Evolutionary conservation across 768 basidiomycete genomes (phyloP).

Genomic region (Panellus pusillus): DNA sequence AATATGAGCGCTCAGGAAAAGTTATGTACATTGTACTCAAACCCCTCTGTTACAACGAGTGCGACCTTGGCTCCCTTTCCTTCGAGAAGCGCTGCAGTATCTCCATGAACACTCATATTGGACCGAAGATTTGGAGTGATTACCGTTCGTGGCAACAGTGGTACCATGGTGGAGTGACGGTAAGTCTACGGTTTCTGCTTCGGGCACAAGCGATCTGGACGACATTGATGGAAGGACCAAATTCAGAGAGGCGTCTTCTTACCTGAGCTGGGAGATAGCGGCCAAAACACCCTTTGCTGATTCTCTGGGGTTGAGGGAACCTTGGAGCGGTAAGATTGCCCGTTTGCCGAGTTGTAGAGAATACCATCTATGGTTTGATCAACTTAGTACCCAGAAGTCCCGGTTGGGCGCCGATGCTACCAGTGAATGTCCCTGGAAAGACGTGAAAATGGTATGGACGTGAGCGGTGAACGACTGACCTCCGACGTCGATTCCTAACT

Average conservation of each 20-base stretch:
- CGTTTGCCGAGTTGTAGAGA: conserved; percentile 26
- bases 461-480: conserved; percentile 9
- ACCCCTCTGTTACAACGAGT: conserved; percentile 29
- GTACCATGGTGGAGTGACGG: conserved; percentile 27
- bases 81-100: conserved; percentile 26
- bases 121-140: background rate
- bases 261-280: conserved; percentile 25
- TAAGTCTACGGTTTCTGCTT: conserved; percentile 10
- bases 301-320: conserved; percentile 30
- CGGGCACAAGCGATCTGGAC: conserved; percentile 20
- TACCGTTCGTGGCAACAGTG: conserved; percentile 31
- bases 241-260: background rate
- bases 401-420: conserved; percentile 1
- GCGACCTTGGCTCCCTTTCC: conserved; percentile 30
- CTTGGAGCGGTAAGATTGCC: conserved; percentile 27
- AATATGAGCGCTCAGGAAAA: conserved; percentile 19
- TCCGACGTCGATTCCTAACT: conserved; percentile 29
- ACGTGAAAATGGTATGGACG: background rate
- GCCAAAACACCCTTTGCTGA: conserved; percentile 29
- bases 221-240: background rate
- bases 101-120: background rate
- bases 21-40: conserved; percentile 18
- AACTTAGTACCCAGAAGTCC: background rate
- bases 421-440: conserved; percentile 17
- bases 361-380: conserved; percentile 26